Conservation (phyloP, 2,329 filamentous ascomycete genomes). For the Verticillium tricorpus region DNA sequence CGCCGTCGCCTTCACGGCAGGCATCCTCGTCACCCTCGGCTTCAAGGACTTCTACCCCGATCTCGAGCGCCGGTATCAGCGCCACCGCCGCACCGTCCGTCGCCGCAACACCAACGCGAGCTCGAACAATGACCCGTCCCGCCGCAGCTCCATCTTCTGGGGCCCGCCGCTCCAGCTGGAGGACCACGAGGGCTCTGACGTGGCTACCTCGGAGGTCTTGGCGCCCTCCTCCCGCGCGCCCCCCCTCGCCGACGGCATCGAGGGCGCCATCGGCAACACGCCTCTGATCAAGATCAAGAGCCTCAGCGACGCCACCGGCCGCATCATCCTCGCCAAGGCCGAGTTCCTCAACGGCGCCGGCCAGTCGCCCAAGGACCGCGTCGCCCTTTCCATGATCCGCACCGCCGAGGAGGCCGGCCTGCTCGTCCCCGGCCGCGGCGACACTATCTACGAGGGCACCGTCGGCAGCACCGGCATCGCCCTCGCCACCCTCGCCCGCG, state of each 20-base stretch:
- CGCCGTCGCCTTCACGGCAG: constrained; percentile 69
- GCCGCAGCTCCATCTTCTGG: constrained; percentile 42
- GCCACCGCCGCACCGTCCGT: constrained; percentile 25
- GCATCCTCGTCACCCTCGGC: constrained; percentile 69
- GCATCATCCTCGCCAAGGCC: constrained; percentile 86
- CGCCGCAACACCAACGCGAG: constrained; percentile 4
- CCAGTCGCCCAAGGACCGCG: constrained; percentile 89
- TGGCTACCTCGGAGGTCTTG: constrained; percentile 4
- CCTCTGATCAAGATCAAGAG: constrained; percentile 82
- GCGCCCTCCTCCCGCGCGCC: constrained; percentile 15
- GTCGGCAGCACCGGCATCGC: constrained; percentile 96
- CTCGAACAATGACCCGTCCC: constrained; percentile 15
- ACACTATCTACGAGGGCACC: constrained; percentile 96
- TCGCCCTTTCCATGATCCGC: constrained; percentile 84
- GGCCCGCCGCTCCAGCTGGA: constrained; percentile 47
- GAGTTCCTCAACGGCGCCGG: constrained; percentile 96
- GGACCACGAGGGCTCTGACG: constrained; percentile 40
- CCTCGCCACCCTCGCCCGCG: constrained; percentile 80
- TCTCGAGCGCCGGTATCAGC: constrained; percentile 60
- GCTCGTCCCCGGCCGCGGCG: constrained; percentile 73
- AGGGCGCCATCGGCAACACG: constrained; percentile 90
- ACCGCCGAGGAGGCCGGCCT: constrained; percentile 74
- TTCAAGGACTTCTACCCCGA: constrained; percentile 79
- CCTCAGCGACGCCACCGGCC: constrained; percentile 80
- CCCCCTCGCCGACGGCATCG: constrained; percentile 70